Evolutionary conservation across 1,139 yeast species (phyloP), one percentile per base, ranked within the genome.

Genomic region (Taiozyma onychis): DNA sequence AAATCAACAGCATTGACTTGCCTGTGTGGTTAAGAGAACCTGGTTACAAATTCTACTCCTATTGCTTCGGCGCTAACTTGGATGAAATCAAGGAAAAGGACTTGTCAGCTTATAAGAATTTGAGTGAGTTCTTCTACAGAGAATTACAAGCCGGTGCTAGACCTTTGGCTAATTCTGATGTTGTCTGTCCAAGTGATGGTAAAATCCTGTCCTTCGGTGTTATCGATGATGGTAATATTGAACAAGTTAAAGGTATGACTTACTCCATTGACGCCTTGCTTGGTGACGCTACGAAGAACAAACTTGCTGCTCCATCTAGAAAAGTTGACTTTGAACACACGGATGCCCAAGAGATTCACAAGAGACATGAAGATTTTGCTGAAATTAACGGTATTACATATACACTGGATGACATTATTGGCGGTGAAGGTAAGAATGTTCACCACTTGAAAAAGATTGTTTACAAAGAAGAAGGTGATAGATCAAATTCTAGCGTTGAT

Each of bases 201-300:
- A 85, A 80, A 57, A 85, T 95, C 9, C 73, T 95, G 54, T 91
- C 89, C 60, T 78, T 88, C 57, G 99, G 99, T 43, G 73, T 81
- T 28, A 89, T 91, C 48, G 70, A 74, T 52, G 76, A 83, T 58
- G 95, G 96, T 42, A 88, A 86, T 60, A 90, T 95, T 53, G 98
- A 93, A 68, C 98, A 93, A 66, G 98, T 95, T 46, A 95, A 95
- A 70, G 99, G 99, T 9, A 81, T 93, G 78, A 88, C 96, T 0
- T 95, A 95, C 66, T 85, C 96, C 2, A 77, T 93, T 16, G 95
- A 88, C 60, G 95, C 96, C 8, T 78, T 95, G 48, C 75, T 95
- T 48, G 99, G 99, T 3, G 75, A 85, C 43, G 62, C 63, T 9
- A 48, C 60, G 46, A 69, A 72, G 60, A 68, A 53, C 61, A 73